Evolutionary conservation across 83 land plant genomes (phyloP), one percentile per base, ranked within the genome.

Genomic region (Isoetes engelmannii): DNA sequence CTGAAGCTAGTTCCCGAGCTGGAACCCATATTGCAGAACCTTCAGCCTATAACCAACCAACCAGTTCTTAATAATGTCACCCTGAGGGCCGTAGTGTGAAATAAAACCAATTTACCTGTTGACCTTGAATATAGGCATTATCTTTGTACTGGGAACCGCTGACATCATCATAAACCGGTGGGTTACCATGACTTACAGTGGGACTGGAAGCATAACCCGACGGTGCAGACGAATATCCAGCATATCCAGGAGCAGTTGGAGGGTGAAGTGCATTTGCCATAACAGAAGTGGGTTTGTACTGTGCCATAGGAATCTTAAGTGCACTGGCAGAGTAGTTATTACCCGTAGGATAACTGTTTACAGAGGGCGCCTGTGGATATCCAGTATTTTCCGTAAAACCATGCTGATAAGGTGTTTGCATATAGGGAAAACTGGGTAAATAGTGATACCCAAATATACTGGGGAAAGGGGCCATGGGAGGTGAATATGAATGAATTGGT

Each of bases 401-500:
- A 66, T 15, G 7, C 48, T 66, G 69, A 45, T 66, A 66, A 13
- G 69, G 69, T 19, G 69, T 17, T 46, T 66, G 69, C 56, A 66
- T 45, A 15, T 66, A 66, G 5, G 69, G 47, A 66, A 46, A 66
- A 47, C 45, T 66, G 4, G 69, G 7, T 21, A 66, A 17, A 66
- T 66, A 66, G 37, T 66, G 69, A n/a, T 66, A 66, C 53, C 69
- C 61, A 45, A 42, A 66, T 4, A 66, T 20, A 44, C 48, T 66
- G 12, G 69, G 6, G 48, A 46, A 66, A 42, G 48, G 69, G 8
- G 51, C 17, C 12, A 66, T 7, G 4, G 69, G 69, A 7, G 61
- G 53, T 42, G 69, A 48, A 66, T 66, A 66, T 45, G 69, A 48
- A 45, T 66, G 69, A n/a, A 66, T 47, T 45, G 69, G 56, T 47